Evolutionary conservation across 192 early-diverging fungal species (phyloP).

Genomic region (Kickxella alabastrina): DNA sequence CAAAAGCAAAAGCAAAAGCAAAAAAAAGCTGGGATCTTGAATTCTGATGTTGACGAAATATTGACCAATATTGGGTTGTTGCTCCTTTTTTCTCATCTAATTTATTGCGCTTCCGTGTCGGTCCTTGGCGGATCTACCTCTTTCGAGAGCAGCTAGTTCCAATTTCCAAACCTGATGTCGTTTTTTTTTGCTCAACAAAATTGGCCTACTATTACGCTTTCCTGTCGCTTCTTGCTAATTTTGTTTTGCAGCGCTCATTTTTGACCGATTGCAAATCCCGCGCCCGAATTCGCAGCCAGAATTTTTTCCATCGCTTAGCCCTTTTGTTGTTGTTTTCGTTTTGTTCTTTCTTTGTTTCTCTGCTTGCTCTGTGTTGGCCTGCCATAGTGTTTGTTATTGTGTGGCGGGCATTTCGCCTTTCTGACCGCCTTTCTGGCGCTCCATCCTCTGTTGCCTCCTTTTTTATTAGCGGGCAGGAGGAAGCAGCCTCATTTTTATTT

Average conservation of each 20-base stretch:
- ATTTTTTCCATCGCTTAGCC: neutral
- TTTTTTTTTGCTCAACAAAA: conserved; percentile 11
- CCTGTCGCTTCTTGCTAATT: neutral
- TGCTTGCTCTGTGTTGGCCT: neutral
- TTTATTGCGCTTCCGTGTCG: conserved; percentile 6
- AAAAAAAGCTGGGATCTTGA: neutral
- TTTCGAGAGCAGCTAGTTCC: neutral
- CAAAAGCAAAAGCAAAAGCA: no score
- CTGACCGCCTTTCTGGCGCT: no score
- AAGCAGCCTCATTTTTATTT: no score
- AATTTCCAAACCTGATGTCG: conserved; percentile 3
- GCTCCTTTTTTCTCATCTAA: neutral
- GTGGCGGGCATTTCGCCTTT: neutral
- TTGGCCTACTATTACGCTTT: neutral
- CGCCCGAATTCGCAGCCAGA: neutral
- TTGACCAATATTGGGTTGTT: no score
- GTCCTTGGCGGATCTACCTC: conserved; percentile 2
- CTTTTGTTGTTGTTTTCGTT: neutral
- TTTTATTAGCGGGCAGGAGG: no score
- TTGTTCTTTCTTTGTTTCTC: neutral
- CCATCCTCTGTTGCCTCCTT: no score
- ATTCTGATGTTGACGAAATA: neutral
- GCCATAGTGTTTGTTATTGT: neutral
- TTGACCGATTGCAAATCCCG: conserved; percentile 5
- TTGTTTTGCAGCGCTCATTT: no score